Base-by-base conservation (phyloP, 257 asterid genomes). In the Linderniella brevidens region DNA sequence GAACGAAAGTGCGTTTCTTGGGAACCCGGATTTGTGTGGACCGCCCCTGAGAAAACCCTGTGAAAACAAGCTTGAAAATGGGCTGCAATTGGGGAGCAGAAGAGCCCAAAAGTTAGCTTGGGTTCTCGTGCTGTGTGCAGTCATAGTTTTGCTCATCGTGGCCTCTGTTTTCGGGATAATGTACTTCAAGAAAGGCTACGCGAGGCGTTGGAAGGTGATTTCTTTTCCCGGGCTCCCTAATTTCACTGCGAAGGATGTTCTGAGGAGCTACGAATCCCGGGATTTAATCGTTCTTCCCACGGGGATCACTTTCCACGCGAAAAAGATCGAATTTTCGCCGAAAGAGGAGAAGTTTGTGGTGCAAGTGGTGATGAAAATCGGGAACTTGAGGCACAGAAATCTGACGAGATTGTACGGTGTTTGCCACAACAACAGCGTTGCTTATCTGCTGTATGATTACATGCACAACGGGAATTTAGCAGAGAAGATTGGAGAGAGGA, bases 1-100 rank as follows among this genome's bases (percentile, higher is more conserved):
- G 94, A 88, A 75, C 47, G 51, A 53, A 38, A 77, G 80, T 54
- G 75, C 88, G 12, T 90, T 90, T 61, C n/a, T 58, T 36, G 99
- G 99, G 13, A 90, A 90, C 55, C 75, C 88, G 3, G 69, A 67
- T 63, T 85, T 90, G 20, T 90, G 96, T 73, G 96, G 99, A 0
- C 64, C 58, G 4, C 94, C 86, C 1, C 44, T 81, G 58, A 60
- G 75, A 37, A 62, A 70, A 12, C 82, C 96, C 35, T 58, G 36
- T 60, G 84, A 68, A 25, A 69, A 55, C 4, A 67, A 68, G 52
- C 64, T 77, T 58, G 74, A 90, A 0, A 70, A 64, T 41, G 92
- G 77, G 38, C 62, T 80, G 12, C 79, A 72, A 58, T 20, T 76
- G n/a, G 90, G 84, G 48, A 83, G 81, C 54, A 66, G 80, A 47